These are phyloP conservation scores for Atkinsonella texensis DNA, from an alignment of 2,329 filamentous ascomycete species.

Conservation along the genomic window DNA sequence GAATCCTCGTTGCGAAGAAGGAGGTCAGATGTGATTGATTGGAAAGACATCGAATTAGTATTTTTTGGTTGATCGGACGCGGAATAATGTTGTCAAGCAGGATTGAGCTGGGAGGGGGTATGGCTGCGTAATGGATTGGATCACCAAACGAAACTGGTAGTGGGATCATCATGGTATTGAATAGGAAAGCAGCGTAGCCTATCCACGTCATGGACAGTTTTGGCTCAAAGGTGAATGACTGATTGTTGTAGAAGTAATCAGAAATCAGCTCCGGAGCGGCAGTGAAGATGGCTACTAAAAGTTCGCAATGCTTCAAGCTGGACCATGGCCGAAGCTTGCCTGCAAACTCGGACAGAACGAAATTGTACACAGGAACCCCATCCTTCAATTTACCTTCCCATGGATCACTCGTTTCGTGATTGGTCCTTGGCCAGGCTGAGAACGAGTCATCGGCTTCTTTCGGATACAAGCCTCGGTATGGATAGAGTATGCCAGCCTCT, in stretches of 20 bases:
- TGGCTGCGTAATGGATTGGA: constrained; percentile 42
- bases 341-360: constrained; percentile 65
- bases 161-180: constrained; percentile 63
- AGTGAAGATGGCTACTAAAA: constrained; percentile 68
- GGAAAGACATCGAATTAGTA: constrained; percentile 66
- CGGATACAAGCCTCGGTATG: constrained; percentile 76
- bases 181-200: constrained; percentile 80
- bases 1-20: constrained; percentile 70
- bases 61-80: constrained; percentile 67
- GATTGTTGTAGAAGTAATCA: constrained; percentile 74
- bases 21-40: constrained; percentile 68
- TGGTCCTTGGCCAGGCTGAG: constrained; percentile 19
- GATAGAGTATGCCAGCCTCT: constrained; percentile 60
- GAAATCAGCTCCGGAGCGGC: constrained; percentile 77
- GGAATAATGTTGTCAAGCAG: constrained; percentile 81
- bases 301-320: constrained; percentile 66
- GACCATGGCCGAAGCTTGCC: constrained; percentile 74
- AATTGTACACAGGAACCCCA: constrained; percentile 65
- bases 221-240: constrained; percentile 74
- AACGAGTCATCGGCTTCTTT: constrained; percentile 46
- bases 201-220: constrained; percentile 93
- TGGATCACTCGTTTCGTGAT: constrained; percentile 44
- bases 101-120: constrained; percentile 68
- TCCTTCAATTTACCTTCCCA: constrained; percentile 57
- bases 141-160: constrained; percentile 64